Percentiles rank a stretch among this genome's conserved stretches.
Conservation (phyloP, 2,329 filamentous ascomycete genomes). For the Microthyrium microscopicum region DNA sequence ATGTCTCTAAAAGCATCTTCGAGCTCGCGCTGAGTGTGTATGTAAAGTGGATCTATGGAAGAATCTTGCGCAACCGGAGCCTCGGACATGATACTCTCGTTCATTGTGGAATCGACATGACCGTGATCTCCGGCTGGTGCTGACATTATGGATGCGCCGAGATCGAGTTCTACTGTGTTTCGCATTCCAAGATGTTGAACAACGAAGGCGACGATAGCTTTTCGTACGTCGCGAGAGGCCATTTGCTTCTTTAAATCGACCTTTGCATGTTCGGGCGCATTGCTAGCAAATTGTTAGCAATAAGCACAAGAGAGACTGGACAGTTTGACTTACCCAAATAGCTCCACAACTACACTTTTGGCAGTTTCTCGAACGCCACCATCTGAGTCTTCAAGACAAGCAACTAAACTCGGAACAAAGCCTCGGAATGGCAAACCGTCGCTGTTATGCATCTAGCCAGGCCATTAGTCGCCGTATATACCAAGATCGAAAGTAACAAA, state of each 20-base stretch:
- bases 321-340: conserved; percentile 49
- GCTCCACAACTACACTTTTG: conserved; percentile 66
- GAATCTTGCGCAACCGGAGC: conserved; percentile 46
- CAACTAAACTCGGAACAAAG: conserved; percentile 71
- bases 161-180: conserved; percentile 15
- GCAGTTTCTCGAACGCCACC: conserved; percentile 72
- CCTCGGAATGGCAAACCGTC: conserved; percentile 63
- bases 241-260: conserved; percentile 79
- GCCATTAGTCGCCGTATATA: conserved; percentile 10
- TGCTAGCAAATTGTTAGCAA: conserved; percentile 30
- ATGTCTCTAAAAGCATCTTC: conserved; percentile 76
- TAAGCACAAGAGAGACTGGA: conserved; percentile 2
- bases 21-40: conserved; percentile 73
- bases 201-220: conserved; percentile 70
- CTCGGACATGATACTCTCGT: conserved; percentile 29
- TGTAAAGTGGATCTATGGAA: conserved; percentile 60
- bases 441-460: conserved; percentile 57
- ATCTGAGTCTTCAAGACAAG: conserved; percentile 79
- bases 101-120: conserved; percentile 13
- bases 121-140: conserved; percentile 11
- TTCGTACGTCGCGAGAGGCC: conserved; percentile 67
- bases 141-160: conserved; percentile 22
- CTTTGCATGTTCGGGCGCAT: conserved; percentile 67
- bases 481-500: conserved; percentile 21
- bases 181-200: conserved; percentile 52